Percentiles rank a stretch among this genome's conserved stretches.
These are phyloP conservation scores for Beauveria bassiana DNA, from an alignment of 2,329 filamentous ascomycete species.

Conservation along the genomic window DNA sequence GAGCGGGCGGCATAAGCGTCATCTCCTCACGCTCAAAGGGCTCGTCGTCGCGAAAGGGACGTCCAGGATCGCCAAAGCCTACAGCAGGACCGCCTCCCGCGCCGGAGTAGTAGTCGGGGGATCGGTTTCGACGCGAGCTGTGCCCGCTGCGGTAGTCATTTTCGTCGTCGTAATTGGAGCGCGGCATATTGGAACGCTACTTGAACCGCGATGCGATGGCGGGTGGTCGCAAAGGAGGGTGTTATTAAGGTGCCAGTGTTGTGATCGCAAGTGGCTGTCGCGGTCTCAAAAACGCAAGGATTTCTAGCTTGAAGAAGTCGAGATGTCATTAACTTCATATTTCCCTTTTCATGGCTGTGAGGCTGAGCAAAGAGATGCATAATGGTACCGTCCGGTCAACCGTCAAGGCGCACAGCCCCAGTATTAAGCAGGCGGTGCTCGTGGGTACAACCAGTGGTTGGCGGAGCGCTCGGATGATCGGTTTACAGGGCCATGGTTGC, in stretches of 20 bases:
- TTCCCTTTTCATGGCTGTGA: not conserved
- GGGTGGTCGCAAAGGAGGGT: not conserved
- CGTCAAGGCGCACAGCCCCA: not conserved
- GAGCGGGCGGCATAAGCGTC: constrained; percentile 20
- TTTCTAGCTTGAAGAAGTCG: not conserved
- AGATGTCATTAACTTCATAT: not conserved
- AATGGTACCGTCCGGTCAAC: not conserved
- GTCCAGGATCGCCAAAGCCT: constrained; percentile 10
- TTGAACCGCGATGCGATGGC: not conserved
- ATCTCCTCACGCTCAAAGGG: constrained; percentile 22
- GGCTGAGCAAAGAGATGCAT: not conserved
- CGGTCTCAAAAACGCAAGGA: not conserved
- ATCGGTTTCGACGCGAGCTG: constrained; percentile 16
- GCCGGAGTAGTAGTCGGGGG: constrained; percentile 26
- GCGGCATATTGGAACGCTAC: not conserved
- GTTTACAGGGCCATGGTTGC: not conserved
- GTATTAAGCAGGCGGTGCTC: not conserved
- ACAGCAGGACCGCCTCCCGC: constrained; percentile 16
- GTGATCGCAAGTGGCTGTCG: not conserved
- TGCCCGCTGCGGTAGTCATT: constrained; percentile 3
- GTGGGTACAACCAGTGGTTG: not conserved
- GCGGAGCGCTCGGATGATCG: constrained; percentile 1
- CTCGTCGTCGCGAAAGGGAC: constrained; percentile 19
- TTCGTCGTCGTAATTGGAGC: constrained; percentile 16
- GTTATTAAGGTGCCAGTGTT: not conserved